Percentiles rank a stretch among this genome's conserved stretches.
phyloP scores from a whole-genome alignment of 2,329 filamentous ascomycete genomes.

The Ceratocystis colombiana region DNA sequence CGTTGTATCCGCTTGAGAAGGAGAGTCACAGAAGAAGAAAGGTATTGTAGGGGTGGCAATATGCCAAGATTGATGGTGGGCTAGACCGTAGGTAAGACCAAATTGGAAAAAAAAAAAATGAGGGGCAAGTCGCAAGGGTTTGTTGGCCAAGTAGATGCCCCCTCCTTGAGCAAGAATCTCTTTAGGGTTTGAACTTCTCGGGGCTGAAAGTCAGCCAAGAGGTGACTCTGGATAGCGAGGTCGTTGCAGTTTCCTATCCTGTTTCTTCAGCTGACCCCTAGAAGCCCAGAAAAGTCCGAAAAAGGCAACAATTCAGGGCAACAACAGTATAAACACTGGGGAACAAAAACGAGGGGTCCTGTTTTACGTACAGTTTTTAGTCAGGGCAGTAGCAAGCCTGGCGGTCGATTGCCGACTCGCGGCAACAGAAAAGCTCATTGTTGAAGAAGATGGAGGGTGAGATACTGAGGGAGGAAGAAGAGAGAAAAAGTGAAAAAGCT shows the following conservation, averaged over 20 bases:
- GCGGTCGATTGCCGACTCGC: conserved; percentile 24
- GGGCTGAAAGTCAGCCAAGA: neutral
- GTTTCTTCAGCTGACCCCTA: neutral
- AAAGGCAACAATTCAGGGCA: neutral
- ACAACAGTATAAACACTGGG: neutral
- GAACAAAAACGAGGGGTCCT: neutral
- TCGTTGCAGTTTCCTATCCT: neutral
- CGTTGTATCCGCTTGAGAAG: neutral
- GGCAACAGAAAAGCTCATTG: conserved; percentile 22
- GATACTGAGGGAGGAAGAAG: neutral
- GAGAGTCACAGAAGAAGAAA: neutral
- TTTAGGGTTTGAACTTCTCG: neutral
- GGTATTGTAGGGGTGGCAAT: neutral
- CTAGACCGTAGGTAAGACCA: neutral
- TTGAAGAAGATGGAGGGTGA: conserved; percentile 20
- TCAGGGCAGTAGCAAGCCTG: conserved; percentile 8
- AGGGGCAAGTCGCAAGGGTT: too few species aligned
- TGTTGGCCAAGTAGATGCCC: neutral
- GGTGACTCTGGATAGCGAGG: neutral
- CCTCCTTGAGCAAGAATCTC: neutral
- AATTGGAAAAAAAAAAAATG: neutral
- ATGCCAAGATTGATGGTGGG: neutral
- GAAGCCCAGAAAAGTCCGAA: conserved; percentile 1
- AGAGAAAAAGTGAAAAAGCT: neutral
- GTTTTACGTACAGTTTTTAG: conserved; percentile 13